phyloP scores from a whole-genome alignment of 441 rosid genomes.

The Aquilaria agallochum region DNA sequence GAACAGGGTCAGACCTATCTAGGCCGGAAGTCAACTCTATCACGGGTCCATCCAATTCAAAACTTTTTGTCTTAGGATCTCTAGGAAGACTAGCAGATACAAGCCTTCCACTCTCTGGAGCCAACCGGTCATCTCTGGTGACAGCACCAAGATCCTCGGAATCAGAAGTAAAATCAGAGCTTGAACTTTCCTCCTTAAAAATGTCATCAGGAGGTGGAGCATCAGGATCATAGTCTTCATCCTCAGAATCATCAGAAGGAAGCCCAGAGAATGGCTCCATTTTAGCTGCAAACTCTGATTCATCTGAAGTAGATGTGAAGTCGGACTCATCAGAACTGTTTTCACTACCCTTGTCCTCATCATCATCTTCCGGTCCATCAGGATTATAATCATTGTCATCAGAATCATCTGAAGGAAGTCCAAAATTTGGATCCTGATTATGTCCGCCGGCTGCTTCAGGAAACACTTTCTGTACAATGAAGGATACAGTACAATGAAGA shows the following conservation, averaged over 20 bases:
- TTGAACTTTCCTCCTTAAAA: conserved; percentile 48
- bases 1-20: conserved; percentile 37
- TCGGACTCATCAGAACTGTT: conserved; percentile 66
- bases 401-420: conserved; percentile 85
- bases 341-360: conserved; percentile 41
- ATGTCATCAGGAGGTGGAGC: conserved; percentile 40
- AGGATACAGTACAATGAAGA: conserved; percentile 15
- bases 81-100: conserved; percentile 11
- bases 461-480: conserved; percentile 67
- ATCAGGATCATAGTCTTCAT: conserved; percentile 81
- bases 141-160: conserved; percentile 60
- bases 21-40: conserved; percentile 31
- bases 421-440: conserved; percentile 48
- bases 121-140: conserved; percentile 23
- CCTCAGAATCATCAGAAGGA: conserved; percentile 94
- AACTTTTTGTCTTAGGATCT: conserved; percentile 21
- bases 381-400: conserved; percentile 88
- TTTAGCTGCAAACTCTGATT: conserved; percentile 32
- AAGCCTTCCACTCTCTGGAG: conserved; percentile 29
- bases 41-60: conserved; percentile 26
- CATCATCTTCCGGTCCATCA: conserved; percentile 33
- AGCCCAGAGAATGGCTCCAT: conserved; percentile 36
- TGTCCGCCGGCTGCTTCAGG: conserved; percentile 75
- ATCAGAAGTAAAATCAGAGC: conserved; percentile 79
- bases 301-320: conserved; percentile 60